Base-by-base conservation (phyloP, 192 early-diverging fungal genomes). In the Entomortierella chlamydospora region DNA sequence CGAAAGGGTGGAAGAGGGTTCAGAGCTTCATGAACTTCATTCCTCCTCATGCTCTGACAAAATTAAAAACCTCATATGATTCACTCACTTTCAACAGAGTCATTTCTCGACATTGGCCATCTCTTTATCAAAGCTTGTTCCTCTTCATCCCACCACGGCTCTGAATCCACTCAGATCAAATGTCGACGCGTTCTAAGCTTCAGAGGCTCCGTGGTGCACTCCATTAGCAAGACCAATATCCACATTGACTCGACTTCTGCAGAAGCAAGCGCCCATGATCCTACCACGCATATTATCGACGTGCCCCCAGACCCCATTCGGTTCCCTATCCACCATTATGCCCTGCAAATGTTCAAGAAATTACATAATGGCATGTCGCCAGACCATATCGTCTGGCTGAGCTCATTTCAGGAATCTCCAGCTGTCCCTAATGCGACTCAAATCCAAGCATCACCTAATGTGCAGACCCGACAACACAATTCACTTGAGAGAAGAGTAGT, bases 331-430 rank as follows among this genome's bases (percentile, higher is more conserved):
- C 69, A 71, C 20, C 26, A 29, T 8, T 22, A 56, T 0, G 69
- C 69, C 0, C 25, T 55, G 15, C 26, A 30, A 39, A 18, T 47
- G 8, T 71, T 56, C 42, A 28, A 62, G 34, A 55, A 54, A 56
- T 42, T 52, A 9, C 29, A n/a, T 26, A 28, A 61, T 4, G 69
- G 41, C n/a, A 12, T n/a, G 8, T 28, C 51, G 5, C 59, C 42
- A 1, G 41, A 71, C 33, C 53, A 47, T 31, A 25, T 71, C 18
- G 34, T 62, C 6, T 71, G 69, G 69, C 25, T 71, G 23, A 30
- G 9, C 12, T 58, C 31, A 4, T 1, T 43, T 1, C 49, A 47
- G 22, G 11, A 47, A 63, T 47, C 4, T 4, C 30, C 41, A n/a
- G 4, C 5, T 22, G 22, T 51, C 43, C 4, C 4, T 12, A 17